Conservation (phyloP, 208 protist genomes). For the Naegleria gruberi region DNA sequence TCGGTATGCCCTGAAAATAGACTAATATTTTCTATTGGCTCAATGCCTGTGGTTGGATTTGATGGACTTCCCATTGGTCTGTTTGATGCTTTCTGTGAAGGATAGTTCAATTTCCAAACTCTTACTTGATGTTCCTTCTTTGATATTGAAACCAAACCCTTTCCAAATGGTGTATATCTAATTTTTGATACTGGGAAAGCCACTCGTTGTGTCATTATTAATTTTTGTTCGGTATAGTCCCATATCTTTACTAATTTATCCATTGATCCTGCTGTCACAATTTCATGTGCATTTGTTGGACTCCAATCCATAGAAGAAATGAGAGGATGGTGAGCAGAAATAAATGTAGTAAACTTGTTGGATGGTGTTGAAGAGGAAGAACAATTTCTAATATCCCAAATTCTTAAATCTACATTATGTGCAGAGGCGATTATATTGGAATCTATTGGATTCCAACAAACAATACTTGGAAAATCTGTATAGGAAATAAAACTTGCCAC, state of each 20-base stretch:
- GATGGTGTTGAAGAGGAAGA: not conserved
- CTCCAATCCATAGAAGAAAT: not conserved
- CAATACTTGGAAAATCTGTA: not conserved
- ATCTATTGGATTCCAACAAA: not conserved
- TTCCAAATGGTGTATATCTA: not conserved
- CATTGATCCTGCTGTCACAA: not conserved
- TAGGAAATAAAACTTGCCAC: not conserved
- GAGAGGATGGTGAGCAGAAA: not conserved
- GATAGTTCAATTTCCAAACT: not conserved
- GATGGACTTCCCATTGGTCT: not conserved
- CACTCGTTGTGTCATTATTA: not conserved
- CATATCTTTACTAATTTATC: not conserved
- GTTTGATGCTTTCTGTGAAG: not conserved
- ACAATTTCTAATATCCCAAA: not conserved
- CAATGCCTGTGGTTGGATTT: not conserved
- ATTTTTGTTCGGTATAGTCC: not conserved
- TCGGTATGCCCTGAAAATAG: not conserved
- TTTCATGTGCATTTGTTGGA: not conserved
- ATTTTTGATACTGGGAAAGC: not conserved
- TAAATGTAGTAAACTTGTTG: not conserved
- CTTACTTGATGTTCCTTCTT: not conserved
- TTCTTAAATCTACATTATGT: not conserved
- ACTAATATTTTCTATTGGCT: not conserved
- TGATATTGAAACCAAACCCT: not conserved
- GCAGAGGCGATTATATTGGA: not conserved